A percentile compares a stretch with the other conserved stretches of the same genome.
Evolutionary conservation across 2,329 filamentous ascomycete genomes (phyloP).

Genomic region (Knoxdaviesia proteae): DNA sequence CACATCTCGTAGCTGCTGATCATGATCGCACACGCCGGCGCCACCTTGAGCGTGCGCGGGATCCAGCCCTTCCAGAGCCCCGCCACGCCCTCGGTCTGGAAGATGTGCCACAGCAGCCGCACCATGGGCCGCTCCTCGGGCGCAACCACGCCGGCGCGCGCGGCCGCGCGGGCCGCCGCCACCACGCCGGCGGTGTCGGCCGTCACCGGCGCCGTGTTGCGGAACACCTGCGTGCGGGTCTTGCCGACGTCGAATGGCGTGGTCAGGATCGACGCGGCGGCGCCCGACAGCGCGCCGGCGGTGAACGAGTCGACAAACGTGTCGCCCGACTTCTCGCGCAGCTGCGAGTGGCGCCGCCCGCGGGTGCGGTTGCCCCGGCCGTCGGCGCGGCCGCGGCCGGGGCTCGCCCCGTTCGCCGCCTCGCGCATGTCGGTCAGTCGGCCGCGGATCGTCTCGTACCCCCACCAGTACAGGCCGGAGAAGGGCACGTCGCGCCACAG

Average conservation of each 20-base stretch:
- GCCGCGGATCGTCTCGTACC: slow-evolving; percentile 70
- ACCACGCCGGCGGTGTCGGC: slow-evolving; percentile 2
- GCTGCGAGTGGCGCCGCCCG: slow-evolving; percentile 34
- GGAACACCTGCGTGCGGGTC: slow-evolving; percentile 73
- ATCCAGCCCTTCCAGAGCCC: slow-evolving; percentile 87
- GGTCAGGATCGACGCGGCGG: slow-evolving; percentile 69
- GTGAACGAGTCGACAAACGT: slow-evolving; percentile 81
- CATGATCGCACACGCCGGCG: slow-evolving; percentile 96
- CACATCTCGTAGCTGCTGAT: slow-evolving; percentile 95
- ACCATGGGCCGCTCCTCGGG: slow-evolving; percentile 66
- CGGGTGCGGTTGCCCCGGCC: slow-evolving; percentile 17
- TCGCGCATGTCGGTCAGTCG: slow-evolving; percentile 38
- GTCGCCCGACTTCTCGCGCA: slow-evolving; percentile 46
- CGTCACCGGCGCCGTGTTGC: slow-evolving; percentile 22
- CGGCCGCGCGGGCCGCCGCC: slow-evolving; percentile 12
- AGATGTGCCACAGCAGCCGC: slow-evolving; percentile 76
- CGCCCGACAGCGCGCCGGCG: slow-evolving; percentile 65
- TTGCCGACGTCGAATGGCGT: slow-evolving; percentile 97
- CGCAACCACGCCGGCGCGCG: slow-evolving; percentile 15
- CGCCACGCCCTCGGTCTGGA: slow-evolving; percentile 56
- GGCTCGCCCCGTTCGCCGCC: slow-evolving; percentile 12
- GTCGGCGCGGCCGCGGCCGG: slow-evolving; percentile 5
- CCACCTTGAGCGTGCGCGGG: slow-evolving; percentile 79
- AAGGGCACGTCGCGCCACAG: slow-evolving; percentile 96
- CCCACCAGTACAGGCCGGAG: slow-evolving; percentile 94